Evolutionary conservation across 805 yeast genomes (phyloP), one percentile per base, ranked within the genome.

Genomic region (Lachancea quebecensis): DNA sequence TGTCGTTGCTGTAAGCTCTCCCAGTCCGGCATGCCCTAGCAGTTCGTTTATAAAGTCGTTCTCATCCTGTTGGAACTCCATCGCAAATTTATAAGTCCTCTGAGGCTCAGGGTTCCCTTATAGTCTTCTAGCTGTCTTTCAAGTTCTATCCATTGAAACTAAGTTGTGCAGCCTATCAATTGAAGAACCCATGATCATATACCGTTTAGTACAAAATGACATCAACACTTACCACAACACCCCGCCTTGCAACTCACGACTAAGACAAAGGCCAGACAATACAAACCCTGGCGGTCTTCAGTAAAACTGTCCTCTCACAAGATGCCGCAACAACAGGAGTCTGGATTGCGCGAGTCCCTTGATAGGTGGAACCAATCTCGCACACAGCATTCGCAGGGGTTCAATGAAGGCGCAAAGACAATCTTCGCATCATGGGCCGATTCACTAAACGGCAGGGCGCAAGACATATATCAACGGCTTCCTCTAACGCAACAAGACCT

Each of bases 401-500:
- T 60, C 35, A 59, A 60, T 39, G 69, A 66, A 44, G 50, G 64
- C 30, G 69, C 70, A 1, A 65, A 59, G 51, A 61, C 70, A 0
- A 47, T 66, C 27, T 66, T 68, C 45, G 57, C 70, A 4, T 62
- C 67, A 6, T 62, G 68, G 67, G 65, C 71, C 1, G 71, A 68
- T 30, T 58, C 70, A 0, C 18, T 68, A 5, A 69, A 69, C 47
- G 54, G 48, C 38, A 58, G 68, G 18, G 74, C 75, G 2, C 79
- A 77, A 50, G 78, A 78, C 49, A 73, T 84, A 9, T 85, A 85
- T 59, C 72, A 74, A 37, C 69, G 82, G 39, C 66, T 86, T 29
- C 95, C 95, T 0, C 59, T 81, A 17, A 73, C 79, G 34, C 78
- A 76, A 51, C 73, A 72, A 45, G 81, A 77, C 47, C 54, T 73